Percentiles rank a stretch among this genome's conserved stretches.
Conservation (phyloP, 371 early-diverging fungal species). For the Capniomyces stellatus region DNA sequence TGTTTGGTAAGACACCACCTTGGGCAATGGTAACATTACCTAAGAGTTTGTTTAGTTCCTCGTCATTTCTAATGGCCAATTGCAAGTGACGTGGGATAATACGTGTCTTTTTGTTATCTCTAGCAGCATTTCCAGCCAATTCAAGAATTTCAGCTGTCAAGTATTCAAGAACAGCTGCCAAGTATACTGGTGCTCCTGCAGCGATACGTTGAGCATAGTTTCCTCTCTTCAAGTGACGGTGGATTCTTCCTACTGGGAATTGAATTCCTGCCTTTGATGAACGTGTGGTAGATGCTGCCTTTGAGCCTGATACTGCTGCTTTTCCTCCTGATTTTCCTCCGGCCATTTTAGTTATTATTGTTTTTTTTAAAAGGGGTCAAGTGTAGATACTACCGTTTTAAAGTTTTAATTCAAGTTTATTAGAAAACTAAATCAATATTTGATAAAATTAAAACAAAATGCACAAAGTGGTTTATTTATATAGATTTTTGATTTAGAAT, state of each 20-base stretch:
- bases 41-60: slow-evolving; percentile 89
- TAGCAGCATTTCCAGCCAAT: slow-evolving; percentile 89
- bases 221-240: slow-evolving; percentile 84
- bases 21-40: slow-evolving; percentile 67
- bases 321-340: slow-evolving; percentile 11
- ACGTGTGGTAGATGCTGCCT: slow-evolving; percentile 12
- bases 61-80: slow-evolving; percentile 83
- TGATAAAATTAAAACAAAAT: too few relatives aligned
- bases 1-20: slow-evolving; percentile 79
- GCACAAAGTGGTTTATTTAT: too few relatives aligned
- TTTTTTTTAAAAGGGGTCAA: slow-evolving; percentile 1
- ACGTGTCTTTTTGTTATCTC: slow-evolving; percentile 91
- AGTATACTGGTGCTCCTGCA: slow-evolving; percentile 87
- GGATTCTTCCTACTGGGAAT: slow-evolving; percentile 74
- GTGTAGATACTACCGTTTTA: neutral
- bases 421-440: neutral
- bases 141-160: slow-evolving; percentile 93
- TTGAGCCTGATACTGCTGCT: slow-evolving; percentile 10
- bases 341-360: slow-evolving; percentile 5
- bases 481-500: too few relatives aligned
- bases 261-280: slow-evolving; percentile 23
- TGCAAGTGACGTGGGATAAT: slow-evolving; percentile 39
- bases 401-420: neutral
- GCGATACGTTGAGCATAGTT: slow-evolving; percentile 91
- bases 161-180: slow-evolving; percentile 91